A percentile compares a stretch with the other conserved stretches of the same genome.
phyloP scores from a whole-genome alignment of 306 rosid genomes.

The Citrullus amarus region DNA sequence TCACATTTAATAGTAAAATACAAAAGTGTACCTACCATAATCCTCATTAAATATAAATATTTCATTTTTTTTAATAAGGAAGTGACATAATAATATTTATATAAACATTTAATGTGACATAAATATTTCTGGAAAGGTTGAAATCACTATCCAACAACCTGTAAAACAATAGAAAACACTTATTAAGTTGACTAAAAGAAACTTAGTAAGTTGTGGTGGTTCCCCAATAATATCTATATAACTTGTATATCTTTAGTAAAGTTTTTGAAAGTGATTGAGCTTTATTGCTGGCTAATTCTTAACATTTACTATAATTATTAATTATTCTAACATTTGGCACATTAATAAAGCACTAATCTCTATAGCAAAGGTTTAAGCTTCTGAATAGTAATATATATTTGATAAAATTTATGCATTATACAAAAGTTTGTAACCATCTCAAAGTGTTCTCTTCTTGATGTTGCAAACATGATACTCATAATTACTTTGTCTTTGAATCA shows the following conservation, averaged over 20 bases:
- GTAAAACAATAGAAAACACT: neutral
- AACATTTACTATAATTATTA: too few relatives aligned
- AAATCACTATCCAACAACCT: neutral
- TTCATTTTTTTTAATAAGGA: neutral
- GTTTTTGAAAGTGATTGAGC: neutral
- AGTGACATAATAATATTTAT: neutral
- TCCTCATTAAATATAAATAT: neutral
- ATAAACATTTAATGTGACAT: neutral
- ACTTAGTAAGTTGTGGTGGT: neutral
- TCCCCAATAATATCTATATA: neutral
- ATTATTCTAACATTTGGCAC: neutral
- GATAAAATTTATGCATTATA: too few relatives aligned
- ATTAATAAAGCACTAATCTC: neutral
- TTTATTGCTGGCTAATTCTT: too few relatives aligned
- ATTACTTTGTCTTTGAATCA: too few relatives aligned
- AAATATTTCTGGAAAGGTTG: neutral
- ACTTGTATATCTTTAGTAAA: neutral
- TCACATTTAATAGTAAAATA: neutral
- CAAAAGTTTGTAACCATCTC: too few relatives aligned
- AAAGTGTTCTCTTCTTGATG: too few relatives aligned
- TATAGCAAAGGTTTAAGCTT: too few relatives aligned
- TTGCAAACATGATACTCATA: too few relatives aligned
- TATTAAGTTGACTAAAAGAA: too few relatives aligned
- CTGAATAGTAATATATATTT: too few relatives aligned
- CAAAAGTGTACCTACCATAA: neutral